A percentile compares a stretch with the other conserved stretches of the same genome.
These are phyloP conservation scores for Erodium trifolium DNA, from an alignment of 441 rosid species.

Conservation along the genomic window DNA sequence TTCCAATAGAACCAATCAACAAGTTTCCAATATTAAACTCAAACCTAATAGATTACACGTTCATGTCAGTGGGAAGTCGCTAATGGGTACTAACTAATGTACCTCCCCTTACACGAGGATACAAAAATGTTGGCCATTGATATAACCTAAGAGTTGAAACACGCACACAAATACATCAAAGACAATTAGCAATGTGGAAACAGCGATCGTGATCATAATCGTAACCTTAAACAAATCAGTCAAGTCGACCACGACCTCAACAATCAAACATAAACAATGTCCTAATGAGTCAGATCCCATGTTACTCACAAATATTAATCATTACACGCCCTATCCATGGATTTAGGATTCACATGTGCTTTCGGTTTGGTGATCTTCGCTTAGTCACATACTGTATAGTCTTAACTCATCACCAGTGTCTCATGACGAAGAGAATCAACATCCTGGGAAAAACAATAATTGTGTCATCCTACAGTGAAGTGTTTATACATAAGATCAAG, in stretches of 20 bases:
- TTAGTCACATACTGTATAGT: neutral
- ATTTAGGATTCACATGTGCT: neutral
- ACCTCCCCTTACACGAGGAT: neutral
- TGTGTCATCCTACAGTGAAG: no score
- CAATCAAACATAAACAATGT: neutral
- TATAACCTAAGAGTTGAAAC: neutral
- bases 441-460: no score
- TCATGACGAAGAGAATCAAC: no score
- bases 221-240: no score
- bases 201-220: no score
- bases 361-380: neutral
- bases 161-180: neutral
- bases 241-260: neutral
- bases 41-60: no score
- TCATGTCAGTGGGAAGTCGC: no score
- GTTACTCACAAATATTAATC: neutral
- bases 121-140: neutral
- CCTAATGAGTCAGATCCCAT: neutral
- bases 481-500: no score
- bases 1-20: no score
- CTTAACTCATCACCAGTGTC: no score
- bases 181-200: no score
- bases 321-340: neutral
- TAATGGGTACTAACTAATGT: neutral
- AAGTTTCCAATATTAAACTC: no score